These are phyloP conservation scores for Fomitopsis pulvina DNA, from an alignment of 768 basidiomycete species.

Conservation along the genomic window DNA sequence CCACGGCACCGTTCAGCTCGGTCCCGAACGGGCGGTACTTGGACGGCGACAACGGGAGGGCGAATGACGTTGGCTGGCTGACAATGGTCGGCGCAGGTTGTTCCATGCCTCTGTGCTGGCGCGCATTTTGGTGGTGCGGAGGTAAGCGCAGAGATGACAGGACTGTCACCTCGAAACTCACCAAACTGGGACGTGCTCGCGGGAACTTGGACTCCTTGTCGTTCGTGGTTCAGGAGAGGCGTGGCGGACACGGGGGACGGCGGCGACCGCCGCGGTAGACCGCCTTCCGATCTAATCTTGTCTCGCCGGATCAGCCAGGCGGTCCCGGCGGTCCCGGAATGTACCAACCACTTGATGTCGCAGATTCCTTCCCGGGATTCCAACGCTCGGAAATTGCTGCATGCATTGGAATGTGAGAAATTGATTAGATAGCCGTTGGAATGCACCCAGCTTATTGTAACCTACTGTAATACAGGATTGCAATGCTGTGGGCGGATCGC, in stretches of 20 bases:
- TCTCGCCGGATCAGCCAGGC: no score
- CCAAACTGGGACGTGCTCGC: not conserved
- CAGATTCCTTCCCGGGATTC: no score
- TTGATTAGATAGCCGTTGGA: no score
- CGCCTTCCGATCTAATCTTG: no score
- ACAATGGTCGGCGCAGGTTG: not conserved
- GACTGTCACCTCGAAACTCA: not conserved
- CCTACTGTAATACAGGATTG: no score
- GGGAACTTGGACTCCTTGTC: not conserved
- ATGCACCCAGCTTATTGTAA: no score
- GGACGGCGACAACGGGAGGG: slow-evolving; percentile 3
- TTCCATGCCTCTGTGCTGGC: not conserved
- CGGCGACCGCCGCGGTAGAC: slow-evolving; percentile 1
- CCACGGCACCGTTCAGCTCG: not conserved
- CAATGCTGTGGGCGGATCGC: no score
- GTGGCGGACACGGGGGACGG: not conserved
- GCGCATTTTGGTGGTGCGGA: not conserved
- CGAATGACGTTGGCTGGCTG: not conserved
- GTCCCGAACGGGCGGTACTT: not conserved
- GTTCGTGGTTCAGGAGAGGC: not conserved
- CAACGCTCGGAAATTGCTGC: no score
- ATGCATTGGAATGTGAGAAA: no score
- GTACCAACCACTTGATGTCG: no score
- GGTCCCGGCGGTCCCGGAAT: no score
- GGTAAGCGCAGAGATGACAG: not conserved